These are phyloP conservation scores for Fusarium penzigii DNA, from an alignment of 2,329 filamentous ascomycete genomes.

Conservation along the genomic window DNA sequence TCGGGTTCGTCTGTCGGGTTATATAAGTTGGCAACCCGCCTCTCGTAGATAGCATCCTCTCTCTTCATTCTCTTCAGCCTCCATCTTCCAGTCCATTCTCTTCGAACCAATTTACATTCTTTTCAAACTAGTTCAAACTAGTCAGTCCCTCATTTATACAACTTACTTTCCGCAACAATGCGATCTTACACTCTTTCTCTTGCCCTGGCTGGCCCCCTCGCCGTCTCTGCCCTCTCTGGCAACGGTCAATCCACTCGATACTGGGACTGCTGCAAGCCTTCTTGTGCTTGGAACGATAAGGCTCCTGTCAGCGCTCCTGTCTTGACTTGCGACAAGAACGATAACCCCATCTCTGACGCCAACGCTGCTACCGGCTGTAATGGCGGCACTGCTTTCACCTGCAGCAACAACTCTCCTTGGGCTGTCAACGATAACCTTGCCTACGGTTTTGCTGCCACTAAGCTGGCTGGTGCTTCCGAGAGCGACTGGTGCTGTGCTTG, in stretches of 20 bases:
- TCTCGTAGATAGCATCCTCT: slow-evolving; percentile 4
- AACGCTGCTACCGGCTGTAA: slow-evolving; percentile 55
- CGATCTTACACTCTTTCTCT: slow-evolving; percentile 24
- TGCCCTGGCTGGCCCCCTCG: slow-evolving; percentile 24
- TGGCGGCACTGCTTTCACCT: slow-evolving; percentile 60
- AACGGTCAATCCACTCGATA: slow-evolving; percentile 40
- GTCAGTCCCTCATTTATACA: slow-evolving; percentile 9
- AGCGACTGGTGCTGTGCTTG: slow-evolving; percentile 67
- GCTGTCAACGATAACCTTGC: slow-evolving; percentile 57
- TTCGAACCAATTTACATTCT: slow-evolving; percentile 8
- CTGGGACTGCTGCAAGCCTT: slow-evolving; percentile 73
- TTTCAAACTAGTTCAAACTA: slow-evolving; percentile 13
- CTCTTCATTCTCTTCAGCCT: slow-evolving; percentile 14
- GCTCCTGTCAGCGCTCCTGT: slow-evolving; percentile 52
- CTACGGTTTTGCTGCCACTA: slow-evolving; percentile 66
- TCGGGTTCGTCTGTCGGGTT: background rate
- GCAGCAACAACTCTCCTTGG: slow-evolving; percentile 63
- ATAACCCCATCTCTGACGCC: slow-evolving; percentile 53
- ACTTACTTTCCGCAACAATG: slow-evolving; percentile 19
- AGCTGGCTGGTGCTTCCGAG: slow-evolving; percentile 56
- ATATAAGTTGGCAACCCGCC: slow-evolving; percentile 15
- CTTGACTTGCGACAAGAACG: slow-evolving; percentile 53
- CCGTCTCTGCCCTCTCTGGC: slow-evolving; percentile 30
- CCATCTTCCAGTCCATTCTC: slow-evolving; percentile 12
- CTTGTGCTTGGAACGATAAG: slow-evolving; percentile 62